Conservation (phyloP, 2,329 filamentous ascomycete species). For the Metarhizium sp. region DNA sequence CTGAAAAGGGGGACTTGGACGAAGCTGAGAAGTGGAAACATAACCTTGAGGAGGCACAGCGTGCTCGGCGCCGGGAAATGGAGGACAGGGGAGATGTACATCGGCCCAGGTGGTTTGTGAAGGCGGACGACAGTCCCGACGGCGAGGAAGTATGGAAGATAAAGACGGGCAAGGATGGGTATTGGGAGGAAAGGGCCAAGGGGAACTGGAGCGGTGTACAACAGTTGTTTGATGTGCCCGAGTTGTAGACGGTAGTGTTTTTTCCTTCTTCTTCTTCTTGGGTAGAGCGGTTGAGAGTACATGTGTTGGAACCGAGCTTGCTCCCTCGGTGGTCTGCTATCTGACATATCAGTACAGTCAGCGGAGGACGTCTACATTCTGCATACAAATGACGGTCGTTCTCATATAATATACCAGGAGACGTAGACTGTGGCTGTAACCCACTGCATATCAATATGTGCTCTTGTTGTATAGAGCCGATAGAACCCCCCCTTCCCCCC, state of each 20-base stretch:
- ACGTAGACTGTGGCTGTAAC: no score
- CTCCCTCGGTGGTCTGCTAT: no score
- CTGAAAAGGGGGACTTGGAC: slow-evolving; percentile 75
- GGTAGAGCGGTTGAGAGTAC: background rate
- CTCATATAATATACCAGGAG: no score
- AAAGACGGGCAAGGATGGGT: slow-evolving; percentile 74
- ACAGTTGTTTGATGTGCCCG: slow-evolving; percentile 35
- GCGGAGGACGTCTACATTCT: background rate
- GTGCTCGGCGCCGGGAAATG: slow-evolving; percentile 61
- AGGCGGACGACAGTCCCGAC: slow-evolving; percentile 47
- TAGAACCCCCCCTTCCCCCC: no score
- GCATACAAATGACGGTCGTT: background rate
- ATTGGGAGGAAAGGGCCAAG: slow-evolving; percentile 78
- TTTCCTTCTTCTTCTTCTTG: background rate
- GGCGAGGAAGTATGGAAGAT: slow-evolving; percentile 66
- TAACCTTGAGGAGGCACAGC: slow-evolving; percentile 76
- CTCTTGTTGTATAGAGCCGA: no score
- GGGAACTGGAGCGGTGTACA: slow-evolving; percentile 55
- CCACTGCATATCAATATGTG: no score
- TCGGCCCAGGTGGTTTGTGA: slow-evolving; percentile 77
- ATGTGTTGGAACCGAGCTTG: no score
- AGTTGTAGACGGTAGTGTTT: slow-evolving; percentile 12
- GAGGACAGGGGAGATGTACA: slow-evolving; percentile 67
- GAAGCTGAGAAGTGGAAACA: slow-evolving; percentile 77
- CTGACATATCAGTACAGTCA: no score